Base-by-base conservation (phyloP, 139 green algal genomes). In the Tetraselmis striata region DNA sequence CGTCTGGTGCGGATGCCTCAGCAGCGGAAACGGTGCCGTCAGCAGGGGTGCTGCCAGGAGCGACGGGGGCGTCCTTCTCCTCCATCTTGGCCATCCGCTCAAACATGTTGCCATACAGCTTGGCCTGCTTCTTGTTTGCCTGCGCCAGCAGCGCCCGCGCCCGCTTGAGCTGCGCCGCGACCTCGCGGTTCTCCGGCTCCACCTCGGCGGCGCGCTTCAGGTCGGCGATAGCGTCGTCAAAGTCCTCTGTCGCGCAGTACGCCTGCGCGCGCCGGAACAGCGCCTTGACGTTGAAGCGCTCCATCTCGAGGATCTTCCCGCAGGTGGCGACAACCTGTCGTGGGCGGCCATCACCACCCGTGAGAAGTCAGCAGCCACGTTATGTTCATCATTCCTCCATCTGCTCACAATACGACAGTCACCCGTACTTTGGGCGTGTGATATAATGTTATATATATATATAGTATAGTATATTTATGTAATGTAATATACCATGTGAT, bases 261-360 rank as follows among this genome's bases (percentile, higher is more conserved):
- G 91, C 91, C 80, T 98, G 96, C 0, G 96, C 95, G 0, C 94
- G 83, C 32, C 96, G 87, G 89, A 95, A 99, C 77, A 98, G 90
- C 22, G 94, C 96, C 90, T 99, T 99, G 75, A 96, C 88, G 87
- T 98, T 97, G 80, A 29, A n/a, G 26, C 83, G 26, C 75, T 98
- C 94, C 27, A 87, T 29, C 67, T 97, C 94, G 30, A 99, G 86
- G 29, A 95, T 95, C 88, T 93, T 29, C 28, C 28, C 2, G 29
- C 77, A 80, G 28, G 22, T 5, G 23, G n/a, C n/a, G 23, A 28
- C 28, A 1, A 82, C 29, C 25, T 67, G 25, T n/a, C n/a, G n/a
- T n/a, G n/a, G n/a, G n/a, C n/a, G n/a, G n/a, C n/a, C n/a, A n/a
- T n/a, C n/a, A n/a, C n/a, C n/a, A n/a, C n/a, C n/a, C n/a, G n/a